These are phyloP conservation scores for Russula lepida DNA, from an alignment of 768 basidiomycete species.

Conservation along the genomic window DNA sequence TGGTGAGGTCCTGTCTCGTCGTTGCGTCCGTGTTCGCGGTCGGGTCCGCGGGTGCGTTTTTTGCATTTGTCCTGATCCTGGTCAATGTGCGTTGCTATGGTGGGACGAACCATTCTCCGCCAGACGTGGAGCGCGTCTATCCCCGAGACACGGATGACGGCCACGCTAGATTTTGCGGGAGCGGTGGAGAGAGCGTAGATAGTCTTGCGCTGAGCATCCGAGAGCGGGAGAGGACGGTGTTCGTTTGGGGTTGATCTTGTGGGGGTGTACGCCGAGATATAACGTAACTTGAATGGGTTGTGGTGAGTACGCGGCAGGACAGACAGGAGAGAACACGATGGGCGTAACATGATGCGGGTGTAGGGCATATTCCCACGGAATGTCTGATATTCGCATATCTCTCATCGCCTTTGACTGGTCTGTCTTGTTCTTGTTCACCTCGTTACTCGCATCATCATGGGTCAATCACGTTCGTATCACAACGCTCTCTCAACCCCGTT, in stretches of 20 bases:
- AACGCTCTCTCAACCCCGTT: neutral
- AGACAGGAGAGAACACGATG: neutral
- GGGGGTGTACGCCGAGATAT: neutral
- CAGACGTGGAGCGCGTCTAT: constrained; percentile 60
- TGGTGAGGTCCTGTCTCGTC: neutral
- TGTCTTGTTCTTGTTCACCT: neutral
- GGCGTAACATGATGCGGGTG: neutral
- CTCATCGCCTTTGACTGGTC: too few relatives aligned
- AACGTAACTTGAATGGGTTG: neutral
- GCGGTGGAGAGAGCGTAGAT: constrained; percentile 88
- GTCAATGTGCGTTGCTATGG: neutral
- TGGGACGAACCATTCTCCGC: constrained; percentile 44
- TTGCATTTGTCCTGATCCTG: constrained; percentile 7
- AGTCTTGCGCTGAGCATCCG: constrained; percentile 55
- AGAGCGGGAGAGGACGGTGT: constrained; percentile 24
- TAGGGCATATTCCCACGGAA: neutral
- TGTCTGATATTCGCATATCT: neutral
- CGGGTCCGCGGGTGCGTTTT: neutral
- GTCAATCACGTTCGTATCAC: constrained; percentile 66
- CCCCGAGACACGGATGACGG: constrained; percentile 76
- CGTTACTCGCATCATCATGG: constrained; percentile 38
- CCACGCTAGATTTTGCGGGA: constrained; percentile 77
- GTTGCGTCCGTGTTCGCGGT: neutral
- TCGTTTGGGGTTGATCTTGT: neutral
- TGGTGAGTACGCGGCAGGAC: neutral